phyloP scores from a whole-genome alignment of 805 yeast species.

The Yarrowia alimentaria region DNA sequence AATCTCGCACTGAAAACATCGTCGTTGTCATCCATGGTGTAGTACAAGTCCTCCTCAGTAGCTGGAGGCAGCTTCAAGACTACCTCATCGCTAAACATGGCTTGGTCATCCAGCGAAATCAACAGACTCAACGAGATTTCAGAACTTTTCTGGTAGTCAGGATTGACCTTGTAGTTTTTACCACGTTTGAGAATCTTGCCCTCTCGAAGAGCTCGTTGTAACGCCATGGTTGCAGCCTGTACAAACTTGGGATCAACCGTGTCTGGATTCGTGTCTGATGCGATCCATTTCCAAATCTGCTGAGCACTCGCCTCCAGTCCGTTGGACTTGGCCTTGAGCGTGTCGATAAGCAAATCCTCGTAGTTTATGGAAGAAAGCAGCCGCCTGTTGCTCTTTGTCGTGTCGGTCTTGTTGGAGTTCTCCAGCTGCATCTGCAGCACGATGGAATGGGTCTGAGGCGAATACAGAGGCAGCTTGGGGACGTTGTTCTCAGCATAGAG shows the following conservation, averaged over 20 bases:
- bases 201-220: constrained; percentile 41
- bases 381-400: constrained; percentile 20
- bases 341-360: constrained; percentile 40
- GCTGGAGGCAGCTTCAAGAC: constrained; percentile 41
- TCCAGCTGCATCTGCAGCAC: constrained; percentile 39
- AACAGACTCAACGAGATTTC: constrained; percentile 39
- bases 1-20: constrained; percentile 42
- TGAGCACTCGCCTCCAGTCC: constrained; percentile 36
- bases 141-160: constrained; percentile 38
- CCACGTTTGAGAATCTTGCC: constrained; percentile 39
- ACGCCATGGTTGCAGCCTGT: constrained; percentile 42
- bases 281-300: constrained; percentile 37
- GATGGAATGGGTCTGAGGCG: constrained; percentile 41
- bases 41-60: constrained; percentile 37
- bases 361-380: constrained; percentile 30
- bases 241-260: constrained; percentile 39
- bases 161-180: constrained; percentile 37
- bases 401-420: constrained; percentile 31
- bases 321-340: constrained; percentile 37
- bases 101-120: constrained; percentile 41
- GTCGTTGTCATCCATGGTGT: constrained; percentile 40
- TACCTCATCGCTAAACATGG: constrained; percentile 38
- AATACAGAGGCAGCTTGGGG: constrained; percentile 42
- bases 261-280: constrained; percentile 33
- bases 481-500: constrained; percentile 42